These are phyloP conservation scores for Ascocoryne sarcoides DNA, from an alignment of 2,329 filamentous ascomycete species.

Conservation along the genomic window DNA sequence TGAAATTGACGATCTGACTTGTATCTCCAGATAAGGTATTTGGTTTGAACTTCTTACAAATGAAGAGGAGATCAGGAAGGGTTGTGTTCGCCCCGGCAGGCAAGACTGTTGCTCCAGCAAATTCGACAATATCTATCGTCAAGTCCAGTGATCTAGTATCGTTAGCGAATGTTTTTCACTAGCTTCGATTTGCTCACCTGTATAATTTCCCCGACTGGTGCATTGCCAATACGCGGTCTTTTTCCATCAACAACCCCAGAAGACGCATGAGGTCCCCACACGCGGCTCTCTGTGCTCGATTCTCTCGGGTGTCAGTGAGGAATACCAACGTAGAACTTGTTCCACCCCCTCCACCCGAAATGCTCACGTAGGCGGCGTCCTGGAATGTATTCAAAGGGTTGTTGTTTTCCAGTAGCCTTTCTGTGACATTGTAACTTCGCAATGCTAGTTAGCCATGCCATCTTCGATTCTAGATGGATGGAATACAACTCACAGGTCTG, in stretches of 20 bases:
- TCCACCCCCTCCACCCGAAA: not conserved
- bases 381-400: too few relatives aligned
- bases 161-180: too few relatives aligned
- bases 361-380: not conserved
- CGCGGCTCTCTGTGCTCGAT: not conserved
- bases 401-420: too few relatives aligned
- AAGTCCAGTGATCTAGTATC: too few relatives aligned
- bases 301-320: not conserved
- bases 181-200: too few relatives aligned
- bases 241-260: conserved; percentile 6
- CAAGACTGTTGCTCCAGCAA: not conserved
- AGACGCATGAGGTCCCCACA: conserved; percentile 23
- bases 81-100: conserved; percentile 44
- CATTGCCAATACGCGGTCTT: not conserved
- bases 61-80: conserved; percentile 56
- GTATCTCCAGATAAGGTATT: not conserved
- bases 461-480: too few relatives aligned
- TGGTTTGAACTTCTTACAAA: not conserved
- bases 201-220: not conserved
- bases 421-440: too few relatives aligned
- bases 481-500: too few relatives aligned
- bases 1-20: not conserved
- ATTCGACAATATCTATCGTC: not conserved
- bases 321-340: not conserved
- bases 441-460: too few relatives aligned